Evolutionary conservation across 148 eudicot species (phyloP).

Genomic region (Fallopia convolvulus): DNA sequence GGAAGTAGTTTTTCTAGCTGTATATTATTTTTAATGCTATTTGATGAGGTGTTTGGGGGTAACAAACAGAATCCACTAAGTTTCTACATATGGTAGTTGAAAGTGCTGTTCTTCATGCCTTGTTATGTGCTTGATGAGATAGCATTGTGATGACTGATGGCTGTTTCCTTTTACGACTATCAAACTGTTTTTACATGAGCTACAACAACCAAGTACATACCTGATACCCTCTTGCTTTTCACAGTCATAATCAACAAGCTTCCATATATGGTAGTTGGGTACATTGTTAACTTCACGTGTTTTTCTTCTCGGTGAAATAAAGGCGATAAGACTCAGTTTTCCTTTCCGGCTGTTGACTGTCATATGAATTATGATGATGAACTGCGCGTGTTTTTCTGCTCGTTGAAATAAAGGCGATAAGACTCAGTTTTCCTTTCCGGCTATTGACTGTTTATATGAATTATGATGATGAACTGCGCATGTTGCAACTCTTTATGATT

Average conservation of each 20-base stretch:
- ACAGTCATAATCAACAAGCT: not conserved
- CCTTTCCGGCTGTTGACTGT: not conserved
- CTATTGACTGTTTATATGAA: not conserved
- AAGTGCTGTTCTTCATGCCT: not conserved
- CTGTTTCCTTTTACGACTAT: not conserved
- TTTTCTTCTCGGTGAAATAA: not conserved
- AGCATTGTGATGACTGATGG: not conserved
- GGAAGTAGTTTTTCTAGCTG: conserved; percentile 16
- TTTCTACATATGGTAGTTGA: not conserved
- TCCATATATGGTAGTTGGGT: not conserved
- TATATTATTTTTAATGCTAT: not conserved
- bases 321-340: not conserved
- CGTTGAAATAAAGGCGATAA: not conserved
- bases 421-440: not conserved
- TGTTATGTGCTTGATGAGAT: not conserved
- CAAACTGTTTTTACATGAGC: not conserved
- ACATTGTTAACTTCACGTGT: not conserved
- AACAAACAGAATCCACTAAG: not conserved
- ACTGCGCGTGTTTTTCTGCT: not conserved
- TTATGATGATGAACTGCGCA: not conserved
- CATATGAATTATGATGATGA: not conserved
- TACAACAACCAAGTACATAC: not conserved
- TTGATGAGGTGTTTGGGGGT: not conserved
- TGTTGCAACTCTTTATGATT: not conserved
- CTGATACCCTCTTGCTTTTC: not conserved